These are phyloP conservation scores for Neodidymelliopsis sp. DNA, from an alignment of 2,329 filamentous ascomycete species.

Conservation along the genomic window DNA sequence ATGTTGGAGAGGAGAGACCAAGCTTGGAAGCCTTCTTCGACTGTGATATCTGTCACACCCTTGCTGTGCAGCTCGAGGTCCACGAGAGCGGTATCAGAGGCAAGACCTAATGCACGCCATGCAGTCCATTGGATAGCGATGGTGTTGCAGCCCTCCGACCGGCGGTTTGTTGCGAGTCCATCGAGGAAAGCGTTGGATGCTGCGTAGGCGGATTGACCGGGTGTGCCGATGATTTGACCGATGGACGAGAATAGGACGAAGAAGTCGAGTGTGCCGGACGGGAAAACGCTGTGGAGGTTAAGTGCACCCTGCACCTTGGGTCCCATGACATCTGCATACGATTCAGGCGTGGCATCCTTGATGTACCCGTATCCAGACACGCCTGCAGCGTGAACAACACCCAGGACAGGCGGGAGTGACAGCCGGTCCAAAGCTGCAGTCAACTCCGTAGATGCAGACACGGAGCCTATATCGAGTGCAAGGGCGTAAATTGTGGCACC, in stretches of 20 bases:
- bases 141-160: slow-evolving; percentile 50
- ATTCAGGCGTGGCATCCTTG: slow-evolving; percentile 36
- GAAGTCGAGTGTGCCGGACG: slow-evolving; percentile 40
- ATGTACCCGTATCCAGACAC: slow-evolving; percentile 50
- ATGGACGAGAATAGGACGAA: slow-evolving; percentile 38
- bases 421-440: slow-evolving; percentile 39
- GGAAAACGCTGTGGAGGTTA: slow-evolving; percentile 33
- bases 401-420: slow-evolving; percentile 49
- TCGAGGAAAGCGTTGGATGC: slow-evolving; percentile 44
- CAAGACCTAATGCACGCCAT: slow-evolving; percentile 55
- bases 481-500: slow-evolving; percentile 47
- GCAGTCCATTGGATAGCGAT: slow-evolving; percentile 54
- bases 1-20: slow-evolving; percentile 50
- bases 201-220: slow-evolving; percentile 38
- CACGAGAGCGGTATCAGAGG: slow-evolving; percentile 48
- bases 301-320: slow-evolving; percentile 43
- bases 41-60: slow-evolving; percentile 54
- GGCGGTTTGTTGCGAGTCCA: slow-evolving; percentile 32
- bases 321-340: slow-evolving; percentile 44
- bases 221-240: slow-evolving; percentile 33
- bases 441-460: slow-evolving; percentile 31
- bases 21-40: slow-evolving; percentile 53
- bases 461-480: slow-evolving; percentile 46
- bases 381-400: slow-evolving; percentile 54
- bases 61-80: slow-evolving; percentile 52